Evolutionary conservation across 129 eudicot species (phyloP).

Genomic region (Tanacetum coccineum): DNA sequence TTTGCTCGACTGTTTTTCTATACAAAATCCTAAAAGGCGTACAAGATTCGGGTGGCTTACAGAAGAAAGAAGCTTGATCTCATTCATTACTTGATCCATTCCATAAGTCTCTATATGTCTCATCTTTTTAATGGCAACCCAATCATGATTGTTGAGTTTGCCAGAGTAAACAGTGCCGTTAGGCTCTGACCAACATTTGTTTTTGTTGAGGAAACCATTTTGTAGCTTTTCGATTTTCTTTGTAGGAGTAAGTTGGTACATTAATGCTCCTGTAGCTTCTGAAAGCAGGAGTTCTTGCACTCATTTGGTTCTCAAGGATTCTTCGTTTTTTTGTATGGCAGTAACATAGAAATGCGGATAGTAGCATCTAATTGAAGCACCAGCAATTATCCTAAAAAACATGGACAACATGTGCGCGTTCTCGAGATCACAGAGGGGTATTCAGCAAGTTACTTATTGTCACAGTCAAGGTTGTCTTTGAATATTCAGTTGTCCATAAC

Average conservation of each 20-base stretch:
- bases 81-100: constrained; percentile 83
- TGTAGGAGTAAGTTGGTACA: constrained; percentile 64
- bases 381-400: constrained; percentile 42
- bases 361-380: constrained; percentile 47
- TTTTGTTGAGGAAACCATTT: constrained; percentile 62
- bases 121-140: constrained; percentile 80
- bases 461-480: no score
- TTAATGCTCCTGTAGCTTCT: constrained; percentile 68
- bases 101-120: constrained; percentile 60
- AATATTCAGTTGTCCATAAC: no score
- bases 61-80: constrained; percentile 83
- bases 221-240: constrained; percentile 86
- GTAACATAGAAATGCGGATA: constrained; percentile 46
- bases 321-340: constrained; percentile 42
- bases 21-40: constrained; percentile 86
- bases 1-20: constrained; percentile 85
- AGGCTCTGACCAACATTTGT: constrained; percentile 80
- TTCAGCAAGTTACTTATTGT: no score
- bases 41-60: constrained; percentile 95
- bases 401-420: background rate
- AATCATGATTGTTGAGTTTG: constrained; percentile 66
- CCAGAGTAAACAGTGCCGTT: constrained; percentile 94
- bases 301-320: constrained; percentile 36
- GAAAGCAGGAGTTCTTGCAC: constrained; percentile 60
- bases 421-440: no score